Evolutionary conservation across 805 yeast species (phyloP).

Genomic region (Wickerhamiella hasegawae): DNA sequence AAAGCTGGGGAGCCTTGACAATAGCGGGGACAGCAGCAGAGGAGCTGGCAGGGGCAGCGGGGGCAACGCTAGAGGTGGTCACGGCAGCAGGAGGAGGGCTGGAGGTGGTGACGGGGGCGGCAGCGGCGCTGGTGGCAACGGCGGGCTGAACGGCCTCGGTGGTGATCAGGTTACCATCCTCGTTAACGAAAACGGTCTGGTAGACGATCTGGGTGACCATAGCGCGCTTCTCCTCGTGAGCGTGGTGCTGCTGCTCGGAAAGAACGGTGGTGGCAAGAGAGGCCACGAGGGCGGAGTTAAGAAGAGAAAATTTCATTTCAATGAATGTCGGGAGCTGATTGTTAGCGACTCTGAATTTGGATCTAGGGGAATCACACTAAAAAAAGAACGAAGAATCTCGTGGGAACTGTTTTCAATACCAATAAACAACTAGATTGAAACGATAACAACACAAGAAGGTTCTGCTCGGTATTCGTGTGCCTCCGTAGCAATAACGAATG

Average conservation of each 20-base stretch:
- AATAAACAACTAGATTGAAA: too few relatives aligned
- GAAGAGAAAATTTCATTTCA: slow-evolving; percentile 5
- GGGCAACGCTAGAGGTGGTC: slow-evolving; percentile 17
- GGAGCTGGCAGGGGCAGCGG: slow-evolving; percentile 15
- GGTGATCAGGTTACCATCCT: slow-evolving; percentile 22
- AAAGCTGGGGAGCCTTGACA: slow-evolving; percentile 14
- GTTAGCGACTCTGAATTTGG: too few relatives aligned
- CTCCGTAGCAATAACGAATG: too few relatives aligned
- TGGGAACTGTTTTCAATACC: too few relatives aligned
- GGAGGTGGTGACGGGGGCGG: slow-evolving; percentile 18
- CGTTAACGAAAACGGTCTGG: slow-evolving; percentile 29
- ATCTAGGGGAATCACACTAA: too few relatives aligned
- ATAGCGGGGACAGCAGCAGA: slow-evolving; percentile 11
- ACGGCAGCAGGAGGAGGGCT: slow-evolving; percentile 10
- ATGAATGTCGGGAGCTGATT: too few relatives aligned
- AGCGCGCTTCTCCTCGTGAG: slow-evolving; percentile 39
- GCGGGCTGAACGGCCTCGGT: slow-evolving; percentile 26
- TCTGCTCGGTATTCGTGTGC: too few relatives aligned
- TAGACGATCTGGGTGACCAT: slow-evolving; percentile 31
- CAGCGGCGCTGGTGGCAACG: slow-evolving; percentile 21
- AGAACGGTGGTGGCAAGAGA: slow-evolving; percentile 13
- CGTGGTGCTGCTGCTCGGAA: slow-evolving; percentile 31
- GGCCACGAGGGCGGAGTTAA: slow-evolving; percentile 3
- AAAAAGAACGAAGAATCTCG: too few relatives aligned
- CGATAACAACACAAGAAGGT: too few relatives aligned